Evolutionary conservation across 805 yeast genomes (phyloP).

Genomic region (Martiniozyma abietophila): DNA sequence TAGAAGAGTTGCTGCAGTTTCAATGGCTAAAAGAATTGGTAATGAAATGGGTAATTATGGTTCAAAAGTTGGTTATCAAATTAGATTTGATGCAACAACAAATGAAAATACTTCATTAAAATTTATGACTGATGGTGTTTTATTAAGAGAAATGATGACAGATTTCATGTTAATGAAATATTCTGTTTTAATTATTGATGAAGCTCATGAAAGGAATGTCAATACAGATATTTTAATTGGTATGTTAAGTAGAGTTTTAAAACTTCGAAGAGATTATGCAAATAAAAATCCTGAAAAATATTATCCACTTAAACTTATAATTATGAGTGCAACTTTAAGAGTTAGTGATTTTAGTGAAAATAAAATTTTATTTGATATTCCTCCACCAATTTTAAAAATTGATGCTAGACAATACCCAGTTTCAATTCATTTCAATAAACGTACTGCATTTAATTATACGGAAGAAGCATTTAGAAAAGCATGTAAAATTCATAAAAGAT

Average conservation of each 20-base stretch:
- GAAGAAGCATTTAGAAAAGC: slow-evolving; percentile 83
- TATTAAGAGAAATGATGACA: slow-evolving; percentile 84
- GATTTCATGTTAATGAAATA: slow-evolving; percentile 77
- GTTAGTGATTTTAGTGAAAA: slow-evolving; percentile 92
- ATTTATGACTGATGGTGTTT: slow-evolving; percentile 93
- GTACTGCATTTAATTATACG: slow-evolving; percentile 67
- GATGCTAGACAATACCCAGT: slow-evolving; percentile 95
- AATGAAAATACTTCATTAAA: slow-evolving; percentile 62
- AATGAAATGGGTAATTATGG: slow-evolving; percentile 69
- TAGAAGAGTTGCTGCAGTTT: slow-evolving; percentile 87
- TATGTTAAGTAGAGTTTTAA: slow-evolving; percentile 79
- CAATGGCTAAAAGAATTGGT: slow-evolving; percentile 78
- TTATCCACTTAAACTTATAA: slow-evolving; percentile 68
- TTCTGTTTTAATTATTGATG: slow-evolving; percentile 85
- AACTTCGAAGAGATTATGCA: slow-evolving; percentile 52
- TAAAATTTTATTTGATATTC: slow-evolving; percentile 46
- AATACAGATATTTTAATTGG: slow-evolving; percentile 96
- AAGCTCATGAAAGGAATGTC: slow-evolving; percentile 95
- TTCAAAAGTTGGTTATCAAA: slow-evolving; percentile 66
- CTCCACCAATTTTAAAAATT: slow-evolving; percentile 85
- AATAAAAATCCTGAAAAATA: slow-evolving; percentile 35
- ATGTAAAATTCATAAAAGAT: slow-evolving; percentile 70
- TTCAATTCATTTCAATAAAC: slow-evolving; percentile 76
- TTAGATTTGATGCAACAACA: slow-evolving; percentile 67
- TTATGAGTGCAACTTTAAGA: slow-evolving; percentile 96